Base-by-base conservation (phyloP, 345 rosid species). In the Camelina laxa region DNA sequence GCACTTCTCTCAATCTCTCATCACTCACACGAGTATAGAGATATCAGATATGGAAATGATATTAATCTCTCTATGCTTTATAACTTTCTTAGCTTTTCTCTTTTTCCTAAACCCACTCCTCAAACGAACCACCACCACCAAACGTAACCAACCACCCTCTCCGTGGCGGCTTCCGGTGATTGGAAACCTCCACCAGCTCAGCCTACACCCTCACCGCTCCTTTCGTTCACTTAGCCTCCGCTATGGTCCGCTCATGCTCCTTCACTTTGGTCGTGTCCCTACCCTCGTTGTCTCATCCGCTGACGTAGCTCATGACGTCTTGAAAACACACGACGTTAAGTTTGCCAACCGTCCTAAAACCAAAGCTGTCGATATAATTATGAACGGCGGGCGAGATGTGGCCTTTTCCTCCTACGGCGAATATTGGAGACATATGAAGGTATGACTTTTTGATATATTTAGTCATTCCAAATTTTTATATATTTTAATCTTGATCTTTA, bases 381-480 rank as follows among this genome's bases (percentile, higher is more conserved):
- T 83, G 21, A 82, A 83, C 21, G 67, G 69, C 2, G 35, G 54
- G 17, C 70, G 78, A 30, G 92, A 87, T 44, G 15, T 86, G 24
- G 20, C 84, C 0, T 2, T 17, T 6, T 81, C 87, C 0, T 84
- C 89, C 0, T 84, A 87, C n/a, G 87, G 89, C 8, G 89, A 89
- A 48, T 86, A 87, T 50, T 86, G 95, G 95, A 80, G 89, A 55
- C 85, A 83, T 24, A 75, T 85, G 62, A 87, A 79, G 72, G 72
- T 60, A 20, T 49, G 24, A 4, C 7, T 47, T n/a, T n/a, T 14
- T 3, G 16, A 45, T 45, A 45, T n/a, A 9, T 38, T n/a, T 45
- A 5, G 6, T 5, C 5, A 41, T 45, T n/a, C 2, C 2, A 15
- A 45, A 41, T 4, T 4, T 13, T 4, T 41, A 36, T 36, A 2